These are phyloP conservation scores for Citrus trifoliata DNA, from an alignment of 345 rosid species.

Conservation along the genomic window DNA sequence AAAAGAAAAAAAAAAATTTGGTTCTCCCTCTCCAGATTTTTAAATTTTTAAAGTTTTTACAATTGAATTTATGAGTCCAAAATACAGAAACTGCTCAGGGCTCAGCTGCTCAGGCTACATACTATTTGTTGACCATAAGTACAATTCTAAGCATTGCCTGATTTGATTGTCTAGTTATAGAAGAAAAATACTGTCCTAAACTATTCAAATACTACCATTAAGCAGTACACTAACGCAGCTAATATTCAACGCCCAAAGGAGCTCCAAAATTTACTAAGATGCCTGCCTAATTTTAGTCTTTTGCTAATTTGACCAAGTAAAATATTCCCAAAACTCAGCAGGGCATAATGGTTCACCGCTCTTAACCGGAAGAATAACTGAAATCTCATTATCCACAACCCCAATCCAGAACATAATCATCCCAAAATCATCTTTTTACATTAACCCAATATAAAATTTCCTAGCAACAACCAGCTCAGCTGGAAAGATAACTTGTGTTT, in stretches of 20 bases:
- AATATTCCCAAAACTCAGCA: neutral
- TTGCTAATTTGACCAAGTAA: neutral
- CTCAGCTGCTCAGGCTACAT: too few relatives aligned
- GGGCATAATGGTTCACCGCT: neutral
- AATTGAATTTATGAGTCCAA: neutral
- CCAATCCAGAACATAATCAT: neutral
- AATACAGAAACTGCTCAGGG: too few relatives aligned
- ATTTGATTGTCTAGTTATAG: neutral
- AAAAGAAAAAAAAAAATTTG: neutral
- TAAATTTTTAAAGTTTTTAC: neutral
- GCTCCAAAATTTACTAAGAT: neutral
- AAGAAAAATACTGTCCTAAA: neutral
- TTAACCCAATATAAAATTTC: neutral
- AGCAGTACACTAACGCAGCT: neutral
- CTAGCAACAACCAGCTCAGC: neutral
- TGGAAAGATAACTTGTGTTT: neutral
- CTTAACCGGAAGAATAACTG: neutral
- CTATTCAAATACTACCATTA: neutral
- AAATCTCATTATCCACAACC: slow-evolving; percentile 1
- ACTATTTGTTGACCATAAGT: neutral
- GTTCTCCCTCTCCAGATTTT: neutral
- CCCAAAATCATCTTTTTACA: neutral
- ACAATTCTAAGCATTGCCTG: neutral
- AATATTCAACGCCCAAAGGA: neutral
- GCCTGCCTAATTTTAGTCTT: neutral